Conservation (phyloP, 2,329 filamentous ascomycete species). For the Trichophyton verrucosum region DNA sequence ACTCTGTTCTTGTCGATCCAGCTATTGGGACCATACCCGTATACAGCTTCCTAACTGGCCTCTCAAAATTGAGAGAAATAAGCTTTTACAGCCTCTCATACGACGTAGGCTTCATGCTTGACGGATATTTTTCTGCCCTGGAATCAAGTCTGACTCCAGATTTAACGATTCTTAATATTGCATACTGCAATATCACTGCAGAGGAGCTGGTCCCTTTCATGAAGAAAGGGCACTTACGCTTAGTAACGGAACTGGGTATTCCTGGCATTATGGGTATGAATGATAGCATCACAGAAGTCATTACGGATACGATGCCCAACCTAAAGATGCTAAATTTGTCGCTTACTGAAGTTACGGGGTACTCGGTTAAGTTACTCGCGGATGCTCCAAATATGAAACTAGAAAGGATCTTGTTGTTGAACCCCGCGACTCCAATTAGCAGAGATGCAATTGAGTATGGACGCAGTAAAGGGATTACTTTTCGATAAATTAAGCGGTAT, state of each 20-base stretch:
- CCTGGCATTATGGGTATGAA: slow-evolving; percentile 17
- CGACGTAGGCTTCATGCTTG: not conserved
- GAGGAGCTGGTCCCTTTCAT: slow-evolving; percentile 13
- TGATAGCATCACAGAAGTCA: slow-evolving; percentile 15
- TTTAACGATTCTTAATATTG: not conserved
- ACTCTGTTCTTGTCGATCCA: not conserved
- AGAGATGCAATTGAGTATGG: slow-evolving; percentile 13
- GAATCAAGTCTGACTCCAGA: not conserved
- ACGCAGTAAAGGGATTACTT: slow-evolving; percentile 9
- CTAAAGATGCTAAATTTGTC: slow-evolving; percentile 26
- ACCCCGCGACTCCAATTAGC: slow-evolving; percentile 3
- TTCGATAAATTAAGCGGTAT: not conserved
- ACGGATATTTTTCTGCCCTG: not conserved
- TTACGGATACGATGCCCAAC: slow-evolving; percentile 18
- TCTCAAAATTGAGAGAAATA: not conserved
- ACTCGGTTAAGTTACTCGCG: slow-evolving; percentile 24
- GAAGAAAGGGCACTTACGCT: slow-evolving; percentile 9
- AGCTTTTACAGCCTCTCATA: not conserved
- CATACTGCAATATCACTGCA: not conserved
- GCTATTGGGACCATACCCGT: not conserved
- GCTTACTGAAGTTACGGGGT: slow-evolving; percentile 24
- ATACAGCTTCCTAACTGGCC: not conserved
- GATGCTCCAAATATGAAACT: slow-evolving; percentile 11
- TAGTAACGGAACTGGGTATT: slow-evolving; percentile 22
- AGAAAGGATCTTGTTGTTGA: slow-evolving; percentile 8